phyloP scores from a whole-genome alignment of 352 stramenopile species.

The Globisporangium paddicum region DNA sequence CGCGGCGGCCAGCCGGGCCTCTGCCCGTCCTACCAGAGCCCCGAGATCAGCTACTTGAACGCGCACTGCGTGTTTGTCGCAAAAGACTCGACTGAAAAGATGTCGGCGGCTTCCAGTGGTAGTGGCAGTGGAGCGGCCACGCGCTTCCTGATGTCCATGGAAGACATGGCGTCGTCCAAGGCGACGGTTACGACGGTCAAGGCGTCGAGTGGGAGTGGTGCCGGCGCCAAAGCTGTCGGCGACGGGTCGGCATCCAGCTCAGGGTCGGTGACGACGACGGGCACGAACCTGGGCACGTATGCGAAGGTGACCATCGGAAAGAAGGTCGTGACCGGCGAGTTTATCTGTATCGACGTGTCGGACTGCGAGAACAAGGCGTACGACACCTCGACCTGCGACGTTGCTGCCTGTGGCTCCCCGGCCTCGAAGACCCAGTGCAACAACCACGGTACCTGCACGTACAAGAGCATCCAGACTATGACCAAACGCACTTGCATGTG shows the following conservation, averaged over 20 bases:
- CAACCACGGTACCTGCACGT: slow-evolving; percentile 72
- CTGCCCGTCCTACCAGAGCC: slow-evolving; percentile 75
- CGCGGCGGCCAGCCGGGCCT: slow-evolving; percentile 60
- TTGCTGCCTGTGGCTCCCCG: slow-evolving; percentile 29
- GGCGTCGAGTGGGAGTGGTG: slow-evolving; percentile 2
- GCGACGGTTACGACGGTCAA: slow-evolving; percentile 1
- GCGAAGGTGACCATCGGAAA: slow-evolving; percentile 54
- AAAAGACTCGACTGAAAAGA: slow-evolving; percentile 26
- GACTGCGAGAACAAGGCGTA: slow-evolving; percentile 53
- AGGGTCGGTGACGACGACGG: slow-evolving; percentile 15
- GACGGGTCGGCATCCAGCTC: slow-evolving; percentile 3
- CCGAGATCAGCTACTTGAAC: slow-evolving; percentile 70
- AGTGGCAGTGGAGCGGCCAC: neutral
- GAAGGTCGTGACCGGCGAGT: slow-evolving; percentile 46
- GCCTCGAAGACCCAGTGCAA: slow-evolving; percentile 48
- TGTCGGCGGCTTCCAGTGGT: slow-evolving; percentile 9
- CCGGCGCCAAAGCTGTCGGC: neutral
- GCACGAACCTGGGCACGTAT: slow-evolving; percentile 25
- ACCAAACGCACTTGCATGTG: slow-evolving; percentile 54
- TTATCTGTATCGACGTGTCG: slow-evolving; percentile 46
- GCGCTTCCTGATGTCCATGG: slow-evolving; percentile 11
- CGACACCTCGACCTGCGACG: slow-evolving; percentile 26
- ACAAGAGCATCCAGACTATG: slow-evolving; percentile 59
- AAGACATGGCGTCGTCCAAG: slow-evolving; percentile 11
- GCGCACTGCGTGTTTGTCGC: slow-evolving; percentile 80